Percentiles rank a stretch among this genome's conserved stretches.
Evolutionary conservation across 2,329 filamentous ascomycete species (phyloP).

Genomic region (Leptographium lundbergii): DNA sequence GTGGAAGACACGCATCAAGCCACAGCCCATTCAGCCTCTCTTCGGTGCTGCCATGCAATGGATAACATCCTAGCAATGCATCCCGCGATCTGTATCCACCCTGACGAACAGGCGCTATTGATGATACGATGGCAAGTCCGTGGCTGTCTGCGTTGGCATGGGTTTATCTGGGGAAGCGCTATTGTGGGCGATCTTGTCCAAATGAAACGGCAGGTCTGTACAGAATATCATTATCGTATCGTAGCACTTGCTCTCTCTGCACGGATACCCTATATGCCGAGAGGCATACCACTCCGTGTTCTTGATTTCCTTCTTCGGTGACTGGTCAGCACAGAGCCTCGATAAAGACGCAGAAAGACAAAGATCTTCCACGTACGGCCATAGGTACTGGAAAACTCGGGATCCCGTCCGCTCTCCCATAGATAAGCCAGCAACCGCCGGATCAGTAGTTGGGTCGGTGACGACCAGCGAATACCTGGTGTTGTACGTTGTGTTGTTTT

Average conservation of each 20-base stretch:
- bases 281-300: no score
- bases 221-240: no score
- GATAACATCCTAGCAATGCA: background rate
- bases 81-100: background rate
- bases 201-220: background rate
- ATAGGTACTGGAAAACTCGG: constrained; percentile 2
- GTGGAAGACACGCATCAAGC: no score
- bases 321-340: background rate
- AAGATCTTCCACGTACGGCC: background rate
- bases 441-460: constrained; percentile 4
- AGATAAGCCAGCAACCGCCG: constrained; percentile 2
- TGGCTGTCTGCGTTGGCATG: background rate
- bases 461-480: constrained; percentile 3
- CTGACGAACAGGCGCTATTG: background rate
- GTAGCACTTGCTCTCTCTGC: no score
- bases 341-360: background rate
- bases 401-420: constrained; percentile 5
- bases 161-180: background rate
- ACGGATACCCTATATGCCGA: no score
- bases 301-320: no score
- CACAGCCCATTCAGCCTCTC: no score
- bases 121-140: background rate
- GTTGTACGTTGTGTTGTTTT: background rate
- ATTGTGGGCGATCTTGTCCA: background rate
- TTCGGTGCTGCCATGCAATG: no score